Percentiles rank a stretch among this genome's conserved stretches.
These are phyloP conservation scores for Umbelopsis sp. DNA, from an alignment of 192 early-diverging fungal species.

Conservation along the genomic window DNA sequence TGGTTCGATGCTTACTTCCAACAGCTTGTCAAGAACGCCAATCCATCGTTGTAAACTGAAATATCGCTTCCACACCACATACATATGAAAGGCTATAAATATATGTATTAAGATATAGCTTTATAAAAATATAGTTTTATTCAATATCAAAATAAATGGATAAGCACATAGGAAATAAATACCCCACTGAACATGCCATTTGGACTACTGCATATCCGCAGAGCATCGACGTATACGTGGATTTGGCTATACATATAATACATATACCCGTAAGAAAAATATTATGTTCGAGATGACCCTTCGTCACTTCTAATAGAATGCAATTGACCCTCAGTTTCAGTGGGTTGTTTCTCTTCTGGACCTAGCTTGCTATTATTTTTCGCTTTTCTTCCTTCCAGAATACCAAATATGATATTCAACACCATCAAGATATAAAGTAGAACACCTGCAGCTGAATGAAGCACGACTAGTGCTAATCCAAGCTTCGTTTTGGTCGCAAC, in stretches of 20 bases:
- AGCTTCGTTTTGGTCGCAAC: slow-evolving; percentile 5
- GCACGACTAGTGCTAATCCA: not conserved
- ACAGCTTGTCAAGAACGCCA: slow-evolving; percentile 50
- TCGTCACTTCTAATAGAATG: not conserved
- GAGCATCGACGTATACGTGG: not conserved
- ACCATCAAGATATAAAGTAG: slow-evolving; percentile 1
- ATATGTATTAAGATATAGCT: too few species aligned
- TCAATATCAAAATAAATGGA: not conserved
- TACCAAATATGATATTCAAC: not conserved
- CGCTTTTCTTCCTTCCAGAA: not conserved
- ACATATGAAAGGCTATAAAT: too few species aligned
- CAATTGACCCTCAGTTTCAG: not conserved
- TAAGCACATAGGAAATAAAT: not conserved
- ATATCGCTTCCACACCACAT: too few species aligned
- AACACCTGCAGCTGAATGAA: not conserved
- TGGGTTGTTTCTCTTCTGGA: not conserved
- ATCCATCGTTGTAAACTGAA: slow-evolving; percentile 30
- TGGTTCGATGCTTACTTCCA: slow-evolving; percentile 50
- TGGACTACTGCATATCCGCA: not conserved
- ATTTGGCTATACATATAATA: not conserved
- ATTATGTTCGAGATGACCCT: not conserved
- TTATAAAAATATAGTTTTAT: not conserved
- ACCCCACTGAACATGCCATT: not conserved
- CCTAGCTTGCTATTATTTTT: not conserved
- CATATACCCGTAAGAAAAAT: not conserved